phyloP scores from a whole-genome alignment of 331 rosid genomes.

The Acacia pycnantha region DNA sequence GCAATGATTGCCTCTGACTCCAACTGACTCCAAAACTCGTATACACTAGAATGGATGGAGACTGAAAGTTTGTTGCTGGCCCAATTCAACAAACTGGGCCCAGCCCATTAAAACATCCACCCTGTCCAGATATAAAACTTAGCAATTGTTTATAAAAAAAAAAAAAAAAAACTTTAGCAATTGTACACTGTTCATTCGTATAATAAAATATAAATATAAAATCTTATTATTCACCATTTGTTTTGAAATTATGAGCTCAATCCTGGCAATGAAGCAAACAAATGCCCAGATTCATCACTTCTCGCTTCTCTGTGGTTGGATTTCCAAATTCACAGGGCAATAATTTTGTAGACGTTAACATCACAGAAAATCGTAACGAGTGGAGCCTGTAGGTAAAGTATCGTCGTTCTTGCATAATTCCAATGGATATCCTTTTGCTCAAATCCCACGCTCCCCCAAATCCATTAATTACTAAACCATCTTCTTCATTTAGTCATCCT shows the following conservation, averaged over 20 bases:
- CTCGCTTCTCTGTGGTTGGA: background rate
- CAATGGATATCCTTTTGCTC: constrained; percentile 32
- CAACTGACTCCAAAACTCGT: no score
- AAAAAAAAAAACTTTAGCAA: no score
- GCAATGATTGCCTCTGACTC: no score
- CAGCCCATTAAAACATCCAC: background rate
- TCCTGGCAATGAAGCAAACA: no score
- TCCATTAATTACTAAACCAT: constrained; percentile 29
- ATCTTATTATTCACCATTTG: no score
- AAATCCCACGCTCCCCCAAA: constrained; percentile 32
- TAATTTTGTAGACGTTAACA: background rate
- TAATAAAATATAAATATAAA: no score
- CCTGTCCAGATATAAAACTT: background rate
- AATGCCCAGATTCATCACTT: background rate
- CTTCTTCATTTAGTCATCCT: constrained; percentile 27
- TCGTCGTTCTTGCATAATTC: background rate
- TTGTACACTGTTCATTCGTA: no score
- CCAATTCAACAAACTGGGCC: background rate
- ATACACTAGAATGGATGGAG: no score
- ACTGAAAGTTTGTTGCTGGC: background rate
- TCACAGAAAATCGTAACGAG: background rate
- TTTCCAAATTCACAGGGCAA: background rate
- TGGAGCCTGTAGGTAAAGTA: background rate
- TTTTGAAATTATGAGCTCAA: no score
- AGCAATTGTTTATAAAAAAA: no score